Evolutionary conservation across 1,284 basidiomycete species (phyloP).

Genomic region (Cutaneotrichosporon curvatum): DNA sequence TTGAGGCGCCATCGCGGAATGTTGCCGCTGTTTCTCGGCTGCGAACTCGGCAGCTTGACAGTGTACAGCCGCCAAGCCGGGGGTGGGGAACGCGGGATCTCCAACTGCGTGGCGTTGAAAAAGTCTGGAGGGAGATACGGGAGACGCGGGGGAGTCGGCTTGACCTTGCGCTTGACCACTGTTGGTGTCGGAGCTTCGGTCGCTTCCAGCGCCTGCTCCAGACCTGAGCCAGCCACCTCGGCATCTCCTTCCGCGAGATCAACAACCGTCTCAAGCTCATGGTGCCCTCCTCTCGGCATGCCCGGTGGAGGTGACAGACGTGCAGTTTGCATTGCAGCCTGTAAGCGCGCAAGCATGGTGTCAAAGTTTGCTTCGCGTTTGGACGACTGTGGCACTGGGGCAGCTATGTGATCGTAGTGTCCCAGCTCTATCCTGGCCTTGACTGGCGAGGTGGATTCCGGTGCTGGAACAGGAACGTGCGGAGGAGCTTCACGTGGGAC

Average conservation of each 20-base stretch:
- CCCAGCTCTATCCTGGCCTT: not conserved
- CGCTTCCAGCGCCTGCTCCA: too few species aligned
- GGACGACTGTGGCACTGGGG: constrained; percentile 6
- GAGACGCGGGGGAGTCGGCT: constrained; percentile 3
- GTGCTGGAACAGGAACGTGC: not conserved
- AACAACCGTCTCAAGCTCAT: not conserved
- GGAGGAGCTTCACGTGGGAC: constrained; percentile 7
- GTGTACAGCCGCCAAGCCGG: constrained; percentile 53
- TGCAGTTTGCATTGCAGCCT: constrained; percentile 63
- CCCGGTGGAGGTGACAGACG: constrained; percentile 52
- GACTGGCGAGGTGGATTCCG: not conserved
- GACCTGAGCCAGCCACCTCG: too few species aligned
- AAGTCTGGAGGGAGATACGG: constrained; percentile 20
- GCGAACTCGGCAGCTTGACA: constrained; percentile 56
- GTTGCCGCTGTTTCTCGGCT: constrained; percentile 16
- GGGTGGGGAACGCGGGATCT: constrained; percentile 42
- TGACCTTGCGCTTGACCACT: not conserved
- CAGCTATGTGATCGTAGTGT: constrained; percentile 4
- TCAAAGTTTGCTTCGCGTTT: constrained; percentile 62
- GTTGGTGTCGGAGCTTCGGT: not conserved
- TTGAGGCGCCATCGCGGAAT: constrained; percentile 18
- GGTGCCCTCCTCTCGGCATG: not conserved
- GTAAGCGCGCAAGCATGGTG: constrained; percentile 79
- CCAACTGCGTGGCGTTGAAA: constrained; percentile 36
- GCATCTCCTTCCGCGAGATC: too few species aligned